These are phyloP conservation scores for Citrullus amarus DNA, from an alignment of 306 rosid species.

Conservation along the genomic window DNA sequence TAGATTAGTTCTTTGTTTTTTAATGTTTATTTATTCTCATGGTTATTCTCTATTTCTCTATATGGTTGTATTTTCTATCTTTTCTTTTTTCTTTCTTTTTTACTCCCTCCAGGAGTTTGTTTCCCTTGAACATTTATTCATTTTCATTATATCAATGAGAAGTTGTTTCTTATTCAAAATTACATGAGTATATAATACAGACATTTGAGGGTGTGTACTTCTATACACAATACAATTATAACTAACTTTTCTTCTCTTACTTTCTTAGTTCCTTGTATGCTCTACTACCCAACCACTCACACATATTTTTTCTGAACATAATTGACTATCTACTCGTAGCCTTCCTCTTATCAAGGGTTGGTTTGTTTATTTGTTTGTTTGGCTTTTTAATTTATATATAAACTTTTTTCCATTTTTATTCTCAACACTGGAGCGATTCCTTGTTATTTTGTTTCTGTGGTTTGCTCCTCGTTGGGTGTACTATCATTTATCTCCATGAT, in stretches of 20 bases:
- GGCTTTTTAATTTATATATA: no score
- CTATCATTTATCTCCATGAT: not conserved
- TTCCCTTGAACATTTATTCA: no score
- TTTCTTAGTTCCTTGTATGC: not conserved
- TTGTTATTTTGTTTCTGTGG: not conserved
- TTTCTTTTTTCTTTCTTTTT: no score
- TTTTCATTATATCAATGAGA: no score
- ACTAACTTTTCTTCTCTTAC: not conserved
- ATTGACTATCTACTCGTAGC: not conserved
- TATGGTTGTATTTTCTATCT: no score
- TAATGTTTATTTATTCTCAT: no score
- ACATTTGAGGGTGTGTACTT: no score
- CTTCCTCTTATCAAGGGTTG: not conserved
- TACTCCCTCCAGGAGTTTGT: no score
- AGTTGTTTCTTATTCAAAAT: no score
- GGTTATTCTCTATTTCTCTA: no score
- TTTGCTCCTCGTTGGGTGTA: not conserved
- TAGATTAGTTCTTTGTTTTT: no score
- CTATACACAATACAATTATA: not conserved
- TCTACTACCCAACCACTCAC: not conserved
- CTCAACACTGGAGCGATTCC: not conserved
- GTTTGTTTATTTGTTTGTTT: not conserved
- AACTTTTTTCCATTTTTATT: not conserved
- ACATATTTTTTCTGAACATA: not conserved
- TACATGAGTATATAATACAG: no score